phyloP scores from a whole-genome alignment of 2,329 filamentous ascomycete genomes.

The Cytospora mali region DNA sequence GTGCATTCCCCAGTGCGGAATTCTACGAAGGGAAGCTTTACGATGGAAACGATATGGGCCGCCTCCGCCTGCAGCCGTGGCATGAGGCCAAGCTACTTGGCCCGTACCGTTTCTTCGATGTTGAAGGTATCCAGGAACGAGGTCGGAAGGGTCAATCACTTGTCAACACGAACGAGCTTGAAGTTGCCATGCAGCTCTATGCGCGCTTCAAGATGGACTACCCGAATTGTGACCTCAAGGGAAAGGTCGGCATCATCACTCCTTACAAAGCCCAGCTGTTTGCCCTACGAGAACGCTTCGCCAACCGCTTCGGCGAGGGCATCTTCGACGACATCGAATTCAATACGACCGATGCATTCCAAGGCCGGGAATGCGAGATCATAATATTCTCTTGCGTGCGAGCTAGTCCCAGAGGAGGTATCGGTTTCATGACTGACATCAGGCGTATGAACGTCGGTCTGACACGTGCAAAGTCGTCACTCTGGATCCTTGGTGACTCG shows the following conservation, averaged over 20 bases:
- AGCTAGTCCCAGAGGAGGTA: conserved; percentile 87
- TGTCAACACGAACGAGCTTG: conserved; percentile 84
- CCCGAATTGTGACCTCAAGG: conserved; percentile 66
- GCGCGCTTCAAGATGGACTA: conserved; percentile 77
- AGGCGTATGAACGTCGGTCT: conserved; percentile 99
- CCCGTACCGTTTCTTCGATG: conserved; percentile 96
- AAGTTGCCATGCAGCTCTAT: conserved; percentile 84
- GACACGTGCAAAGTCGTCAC: conserved; percentile 91
- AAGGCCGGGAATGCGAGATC: conserved; percentile 93
- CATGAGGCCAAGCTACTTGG: conserved; percentile 79
- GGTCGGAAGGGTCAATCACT: conserved; percentile 86
- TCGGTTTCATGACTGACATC: conserved; percentile 98
- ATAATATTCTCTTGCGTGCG: conserved; percentile 99
- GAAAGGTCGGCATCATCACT: conserved; percentile 95
- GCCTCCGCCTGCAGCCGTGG: conserved; percentile 79
- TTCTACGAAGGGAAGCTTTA: conserved; percentile 90
- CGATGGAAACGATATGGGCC: conserved; percentile 82
- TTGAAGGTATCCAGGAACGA: conserved; percentile 81
- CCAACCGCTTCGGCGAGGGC: conserved; percentile 68
- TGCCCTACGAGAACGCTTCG: conserved; percentile 77
- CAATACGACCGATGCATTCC: conserved; percentile 98
- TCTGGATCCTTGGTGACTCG: conserved; percentile 96
- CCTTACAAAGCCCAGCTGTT: conserved; percentile 93
- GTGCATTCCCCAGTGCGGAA: conserved; percentile 81
- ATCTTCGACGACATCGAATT: conserved; percentile 87